Evolutionary conservation across 2,329 filamentous ascomycete genomes (phyloP).

Genomic region (Zasmidium citrigriseum): DNA sequence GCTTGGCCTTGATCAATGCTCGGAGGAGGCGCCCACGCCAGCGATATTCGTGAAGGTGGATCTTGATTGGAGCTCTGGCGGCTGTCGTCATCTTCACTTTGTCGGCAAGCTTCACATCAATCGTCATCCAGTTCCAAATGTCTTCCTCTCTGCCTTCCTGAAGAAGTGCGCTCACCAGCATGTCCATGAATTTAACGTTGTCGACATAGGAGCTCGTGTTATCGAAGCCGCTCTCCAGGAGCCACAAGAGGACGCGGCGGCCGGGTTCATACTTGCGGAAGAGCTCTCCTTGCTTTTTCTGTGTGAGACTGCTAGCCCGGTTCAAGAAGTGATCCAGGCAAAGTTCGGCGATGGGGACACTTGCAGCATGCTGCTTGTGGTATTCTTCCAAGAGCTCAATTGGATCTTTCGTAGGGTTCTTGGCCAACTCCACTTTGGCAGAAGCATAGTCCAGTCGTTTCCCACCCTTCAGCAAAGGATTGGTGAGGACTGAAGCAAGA

Average conservation of each 20-base stretch:
- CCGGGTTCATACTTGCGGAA: slow-evolving; percentile 27
- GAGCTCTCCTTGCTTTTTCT: slow-evolving; percentile 12
- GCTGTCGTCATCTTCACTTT: no score
- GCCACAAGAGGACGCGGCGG: slow-evolving; percentile 31
- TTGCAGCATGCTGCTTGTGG: slow-evolving; percentile 40
- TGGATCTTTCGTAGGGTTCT: slow-evolving; percentile 37
- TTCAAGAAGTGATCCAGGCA: slow-evolving; percentile 39
- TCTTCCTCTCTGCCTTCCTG: slow-evolving; percentile 29
- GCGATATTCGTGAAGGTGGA: slow-evolving; percentile 11
- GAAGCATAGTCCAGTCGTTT: slow-evolving; percentile 18
- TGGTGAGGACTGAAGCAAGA: slow-evolving; percentile 52
- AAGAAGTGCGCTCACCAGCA: slow-evolving; percentile 28
- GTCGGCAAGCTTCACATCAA: slow-evolving; percentile 18
- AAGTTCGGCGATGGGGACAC: slow-evolving; percentile 38
- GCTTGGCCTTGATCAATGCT: slow-evolving; percentile 14
- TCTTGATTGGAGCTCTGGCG: not conserved
- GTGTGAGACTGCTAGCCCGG: slow-evolving; percentile 17
- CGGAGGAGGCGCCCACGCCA: slow-evolving; percentile 27
- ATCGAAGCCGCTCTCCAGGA: slow-evolving; percentile 25
- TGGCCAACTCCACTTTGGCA: slow-evolving; percentile 30
- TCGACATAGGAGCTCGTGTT: slow-evolving; percentile 22
- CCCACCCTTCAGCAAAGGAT: slow-evolving; percentile 46
- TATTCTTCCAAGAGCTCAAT: slow-evolving; percentile 44
- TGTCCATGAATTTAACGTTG: slow-evolving; percentile 21
- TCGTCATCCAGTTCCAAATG: slow-evolving; percentile 33